These are phyloP conservation scores for Acorus gramineus DNA, from an alignment of 106 monocot genomes.

Conservation along the genomic window DNA sequence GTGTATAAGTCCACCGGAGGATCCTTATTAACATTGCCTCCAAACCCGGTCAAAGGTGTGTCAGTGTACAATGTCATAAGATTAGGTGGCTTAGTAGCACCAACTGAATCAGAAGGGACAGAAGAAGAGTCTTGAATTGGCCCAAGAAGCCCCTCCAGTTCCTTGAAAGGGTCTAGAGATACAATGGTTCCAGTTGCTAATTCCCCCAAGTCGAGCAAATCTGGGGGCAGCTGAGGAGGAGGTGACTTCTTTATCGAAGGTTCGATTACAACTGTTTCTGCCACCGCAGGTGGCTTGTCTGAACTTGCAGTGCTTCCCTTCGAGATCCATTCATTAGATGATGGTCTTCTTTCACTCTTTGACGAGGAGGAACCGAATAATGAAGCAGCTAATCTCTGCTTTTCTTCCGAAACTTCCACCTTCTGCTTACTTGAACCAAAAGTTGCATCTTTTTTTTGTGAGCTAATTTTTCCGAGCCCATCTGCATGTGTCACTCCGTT, in stretches of 20 bases:
- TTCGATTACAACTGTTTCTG: conserved; percentile 7
- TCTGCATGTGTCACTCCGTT: conserved; percentile 29
- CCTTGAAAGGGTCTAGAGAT: conserved; percentile 61
- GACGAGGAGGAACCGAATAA: conserved; percentile 64
- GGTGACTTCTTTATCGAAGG: conserved; percentile 32
- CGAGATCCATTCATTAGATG: conserved; percentile 20
- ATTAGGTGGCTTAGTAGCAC: conserved; percentile 30
- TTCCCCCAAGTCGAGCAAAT: conserved; percentile 85
- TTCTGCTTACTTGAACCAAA: conserved; percentile 38
- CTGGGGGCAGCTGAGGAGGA: conserved; percentile 29
- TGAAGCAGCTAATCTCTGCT: conserved; percentile 92
- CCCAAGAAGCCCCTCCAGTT: conserved; percentile 79
- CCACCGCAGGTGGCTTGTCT: conserved; percentile 17
- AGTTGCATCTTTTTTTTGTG: conserved; percentile 26
- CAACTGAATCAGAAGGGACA: conserved; percentile 5
- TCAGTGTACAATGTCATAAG: conserved; percentile 41
- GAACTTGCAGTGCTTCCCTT: conserved; percentile 22
- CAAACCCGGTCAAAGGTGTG: background rate
- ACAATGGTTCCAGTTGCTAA: conserved; percentile 19
- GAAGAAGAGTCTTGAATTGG: conserved; percentile 17
- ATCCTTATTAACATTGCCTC: background rate
- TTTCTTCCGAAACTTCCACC: conserved; percentile 72
- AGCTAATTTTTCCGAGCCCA: background rate
- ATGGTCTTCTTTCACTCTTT: conserved; percentile 47
- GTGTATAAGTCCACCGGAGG: no score